Evolutionary conservation across 192 early-diverging fungal species (phyloP).

Genomic region (Cetraspora pellucida): DNA sequence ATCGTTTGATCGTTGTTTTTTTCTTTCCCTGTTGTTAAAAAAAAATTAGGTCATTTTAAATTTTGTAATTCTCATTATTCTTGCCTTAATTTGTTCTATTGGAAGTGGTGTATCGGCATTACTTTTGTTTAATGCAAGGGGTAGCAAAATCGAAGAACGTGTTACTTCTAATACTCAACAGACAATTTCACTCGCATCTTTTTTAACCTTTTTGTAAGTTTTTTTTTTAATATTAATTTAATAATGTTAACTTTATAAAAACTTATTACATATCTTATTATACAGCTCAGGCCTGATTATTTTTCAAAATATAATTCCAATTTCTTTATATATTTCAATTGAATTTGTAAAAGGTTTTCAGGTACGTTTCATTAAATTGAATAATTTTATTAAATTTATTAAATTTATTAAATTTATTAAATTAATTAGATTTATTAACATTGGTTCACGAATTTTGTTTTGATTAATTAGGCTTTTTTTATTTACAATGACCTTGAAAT

Average conservation of each 20-base stretch:
- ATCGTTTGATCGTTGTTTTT: background rate
- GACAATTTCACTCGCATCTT: conserved; percentile 18
- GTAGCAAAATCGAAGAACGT: conserved; percentile 28
- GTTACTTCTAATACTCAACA: conserved; percentile 23
- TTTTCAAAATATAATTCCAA: conserved; percentile 96
- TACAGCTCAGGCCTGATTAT: conserved; percentile 82
- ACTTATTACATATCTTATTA: conserved; percentile 18
- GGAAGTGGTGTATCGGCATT: conserved; percentile 40
- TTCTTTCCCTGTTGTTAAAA: background rate
- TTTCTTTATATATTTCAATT: conserved; percentile 91
- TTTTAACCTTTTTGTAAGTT: conserved; percentile 49
- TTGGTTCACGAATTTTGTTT: conserved; percentile 9
- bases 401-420: background rate
- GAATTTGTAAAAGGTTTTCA: conserved; percentile 91
- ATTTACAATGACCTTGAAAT: conserved; percentile 91
- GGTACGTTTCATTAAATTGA: conserved; percentile 37
- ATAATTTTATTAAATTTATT: background rate
- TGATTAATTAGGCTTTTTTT: conserved; percentile 71
- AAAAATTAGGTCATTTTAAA: conserved; percentile 43
- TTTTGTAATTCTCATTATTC: conserved; percentile 44
- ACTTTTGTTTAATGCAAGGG: conserved; percentile 15
- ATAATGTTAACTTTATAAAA: background rate
- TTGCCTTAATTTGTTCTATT: conserved; percentile 43
- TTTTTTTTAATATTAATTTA: background rate
- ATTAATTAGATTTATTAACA: background rate